phyloP scores from a whole-genome alignment of 2,329 filamentous ascomycete genomes.

The Nothophoma quercina region DNA sequence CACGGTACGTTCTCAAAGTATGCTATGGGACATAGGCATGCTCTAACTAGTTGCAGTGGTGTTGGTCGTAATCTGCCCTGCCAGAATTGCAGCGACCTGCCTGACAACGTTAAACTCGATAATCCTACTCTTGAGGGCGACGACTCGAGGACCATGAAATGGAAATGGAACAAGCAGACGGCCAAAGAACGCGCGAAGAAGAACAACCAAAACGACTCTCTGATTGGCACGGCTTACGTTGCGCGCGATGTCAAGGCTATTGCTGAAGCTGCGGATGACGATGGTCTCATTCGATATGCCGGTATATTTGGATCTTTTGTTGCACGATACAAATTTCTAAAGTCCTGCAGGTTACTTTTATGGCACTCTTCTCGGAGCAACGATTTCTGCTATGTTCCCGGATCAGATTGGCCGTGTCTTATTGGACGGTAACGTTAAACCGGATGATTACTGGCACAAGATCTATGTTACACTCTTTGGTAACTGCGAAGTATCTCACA shows the following conservation, averaged over 20 bases:
- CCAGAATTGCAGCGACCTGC: no score
- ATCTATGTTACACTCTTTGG: not conserved
- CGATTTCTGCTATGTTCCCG: not conserved
- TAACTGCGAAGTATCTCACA: not conserved
- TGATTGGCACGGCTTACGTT: not conserved
- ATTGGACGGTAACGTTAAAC: not conserved
- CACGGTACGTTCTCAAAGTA: not conserved
- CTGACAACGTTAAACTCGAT: no score
- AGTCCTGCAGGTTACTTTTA: not conserved
- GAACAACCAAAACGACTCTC: not conserved
- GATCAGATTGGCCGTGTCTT: not conserved
- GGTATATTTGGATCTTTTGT: no score
- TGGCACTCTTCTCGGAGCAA: not conserved
- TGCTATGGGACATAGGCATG: no score
- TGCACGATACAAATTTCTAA: no score
- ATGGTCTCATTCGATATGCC: not conserved
- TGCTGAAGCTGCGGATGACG: not conserved
- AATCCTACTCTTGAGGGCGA: no score
- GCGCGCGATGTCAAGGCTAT: not conserved
- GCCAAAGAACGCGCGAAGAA: no score
- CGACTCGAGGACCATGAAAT: no score
- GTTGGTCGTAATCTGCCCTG: not conserved
- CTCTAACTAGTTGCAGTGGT: not conserved
- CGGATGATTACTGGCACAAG: not conserved
- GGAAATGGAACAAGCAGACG: no score